phyloP scores from a whole-genome alignment of 2,329 filamentous ascomycete genomes.

The Aspergillus ruber region DNA sequence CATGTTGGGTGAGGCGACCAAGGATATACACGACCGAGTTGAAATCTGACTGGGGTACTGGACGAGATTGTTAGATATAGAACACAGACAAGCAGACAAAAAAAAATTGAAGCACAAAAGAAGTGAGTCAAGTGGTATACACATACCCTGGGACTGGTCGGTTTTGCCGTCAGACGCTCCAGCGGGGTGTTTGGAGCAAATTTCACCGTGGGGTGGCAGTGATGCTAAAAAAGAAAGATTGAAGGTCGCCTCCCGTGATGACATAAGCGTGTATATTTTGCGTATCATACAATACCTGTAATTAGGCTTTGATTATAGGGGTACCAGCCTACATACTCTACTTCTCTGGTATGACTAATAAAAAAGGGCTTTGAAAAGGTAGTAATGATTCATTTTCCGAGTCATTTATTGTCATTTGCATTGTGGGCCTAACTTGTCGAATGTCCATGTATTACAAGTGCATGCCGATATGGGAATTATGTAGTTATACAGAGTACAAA shows the following conservation, averaged over 20 bases:
- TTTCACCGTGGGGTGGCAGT: conserved; percentile 28
- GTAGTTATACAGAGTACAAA: too few species aligned
- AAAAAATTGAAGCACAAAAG: not conserved
- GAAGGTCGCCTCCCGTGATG: conserved; percentile 19
- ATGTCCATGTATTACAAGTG: too few species aligned
- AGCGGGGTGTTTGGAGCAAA: conserved; percentile 26
- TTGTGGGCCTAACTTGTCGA: too few species aligned
- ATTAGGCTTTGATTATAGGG: not conserved
- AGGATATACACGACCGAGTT: conserved; percentile 15
- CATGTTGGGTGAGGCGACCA: conserved; percentile 57
- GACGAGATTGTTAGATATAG: conserved; percentile 3
- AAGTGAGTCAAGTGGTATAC: not conserved
- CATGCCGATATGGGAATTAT: too few species aligned
- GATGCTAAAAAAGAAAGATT: conserved; percentile 6
- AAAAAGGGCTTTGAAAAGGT: not conserved
- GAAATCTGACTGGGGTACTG: conserved; percentile 10
- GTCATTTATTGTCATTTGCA: too few species aligned
- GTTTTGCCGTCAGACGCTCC: conserved; percentile 18
- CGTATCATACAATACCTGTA: not conserved
- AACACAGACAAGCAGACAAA: not conserved
- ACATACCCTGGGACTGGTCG: conserved; percentile 20
- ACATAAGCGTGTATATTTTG: conserved; percentile 19
- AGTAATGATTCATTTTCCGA: too few species aligned
- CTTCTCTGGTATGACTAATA: not conserved
- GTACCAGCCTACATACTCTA: not conserved